These are phyloP conservation scores for Pezicula rhizophila DNA, from an alignment of 2,329 filamentous ascomycete genomes.

Conservation along the genomic window DNA sequence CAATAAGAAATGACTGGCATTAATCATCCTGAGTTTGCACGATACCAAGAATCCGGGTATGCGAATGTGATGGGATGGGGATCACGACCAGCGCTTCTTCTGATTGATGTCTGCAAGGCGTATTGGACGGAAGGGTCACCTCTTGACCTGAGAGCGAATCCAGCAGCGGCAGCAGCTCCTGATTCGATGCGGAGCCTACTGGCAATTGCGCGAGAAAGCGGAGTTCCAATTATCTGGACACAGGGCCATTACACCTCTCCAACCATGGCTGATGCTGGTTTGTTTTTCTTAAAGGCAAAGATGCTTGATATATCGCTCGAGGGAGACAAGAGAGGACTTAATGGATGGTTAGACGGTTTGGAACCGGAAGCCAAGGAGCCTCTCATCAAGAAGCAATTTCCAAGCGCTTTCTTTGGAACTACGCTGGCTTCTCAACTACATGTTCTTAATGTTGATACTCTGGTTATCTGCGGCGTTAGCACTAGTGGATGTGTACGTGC, in stretches of 20 bases:
- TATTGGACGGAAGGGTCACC: slow-evolving; percentile 38
- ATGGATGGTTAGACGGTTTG: slow-evolving; percentile 32
- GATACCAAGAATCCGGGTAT: no score
- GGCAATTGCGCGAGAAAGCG: slow-evolving; percentile 31
- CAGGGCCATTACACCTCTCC: slow-evolving; percentile 35
- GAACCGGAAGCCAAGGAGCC: slow-evolving; percentile 30
- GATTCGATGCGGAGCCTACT: slow-evolving; percentile 34
- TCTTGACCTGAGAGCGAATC: slow-evolving; percentile 33
- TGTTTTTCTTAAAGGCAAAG: slow-evolving; percentile 38
- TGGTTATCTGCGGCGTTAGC: slow-evolving; percentile 41
- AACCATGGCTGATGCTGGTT: slow-evolving; percentile 38
- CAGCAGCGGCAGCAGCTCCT: slow-evolving; percentile 29
- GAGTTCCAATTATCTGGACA: slow-evolving; percentile 38
- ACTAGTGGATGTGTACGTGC: slow-evolving; percentile 41
- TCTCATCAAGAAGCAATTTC: slow-evolving; percentile 37
- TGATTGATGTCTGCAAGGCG: slow-evolving; percentile 41
- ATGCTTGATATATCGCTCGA: slow-evolving; percentile 35
- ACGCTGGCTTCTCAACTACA: slow-evolving; percentile 34
- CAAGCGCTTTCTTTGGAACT: slow-evolving; percentile 40
- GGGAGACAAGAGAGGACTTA: slow-evolving; percentile 33
- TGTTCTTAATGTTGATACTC: slow-evolving; percentile 33
- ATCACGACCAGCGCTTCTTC: slow-evolving; percentile 33
- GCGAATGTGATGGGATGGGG: slow-evolving; percentile 35
- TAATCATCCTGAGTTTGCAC: no score
- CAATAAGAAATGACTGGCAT: no score